Conservation (phyloP, 805 yeast species). For the Kuraishia hungarica region DNA sequence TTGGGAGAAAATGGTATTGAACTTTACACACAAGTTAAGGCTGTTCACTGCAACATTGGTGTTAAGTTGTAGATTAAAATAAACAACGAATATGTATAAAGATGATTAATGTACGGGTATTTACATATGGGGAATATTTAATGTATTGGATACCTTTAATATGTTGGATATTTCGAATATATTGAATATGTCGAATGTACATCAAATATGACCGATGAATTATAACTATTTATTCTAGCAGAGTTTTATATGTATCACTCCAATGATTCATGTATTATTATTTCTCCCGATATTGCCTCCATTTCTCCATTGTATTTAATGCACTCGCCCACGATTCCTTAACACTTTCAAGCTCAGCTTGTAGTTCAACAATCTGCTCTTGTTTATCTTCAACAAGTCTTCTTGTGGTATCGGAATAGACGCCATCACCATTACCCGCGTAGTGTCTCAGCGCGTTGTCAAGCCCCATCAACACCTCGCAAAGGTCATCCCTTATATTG, state of each 20-base stretch:
- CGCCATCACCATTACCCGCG: not conserved
- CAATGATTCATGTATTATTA: too few relatives aligned
- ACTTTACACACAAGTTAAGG: conserved; percentile 67
- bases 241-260: too few relatives aligned
- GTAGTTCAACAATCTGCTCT: conserved; percentile 7
- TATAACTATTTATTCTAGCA: too few relatives aligned
- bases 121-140: too few relatives aligned
- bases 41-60: conserved; percentile 50
- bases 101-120: too few relatives aligned
- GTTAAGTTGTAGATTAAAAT: conserved; percentile 21
- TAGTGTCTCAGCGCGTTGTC: not conserved
- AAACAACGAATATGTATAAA: too few relatives aligned
- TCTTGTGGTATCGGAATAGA: not conserved
- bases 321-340: conserved; percentile 17
- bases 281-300: conserved; percentile 13
- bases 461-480: not conserved
- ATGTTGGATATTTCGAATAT: too few relatives aligned
- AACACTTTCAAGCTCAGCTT: conserved; percentile 11
- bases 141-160: too few relatives aligned
- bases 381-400: conserved; percentile 4
- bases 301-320: conserved; percentile 17
- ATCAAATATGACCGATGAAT: too few relatives aligned
- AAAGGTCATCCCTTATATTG: not conserved
- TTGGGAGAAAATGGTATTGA: conserved; percentile 66
- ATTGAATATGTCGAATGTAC: too few relatives aligned